Evolutionary conservation across 169 alveolate genomes (phyloP), one percentile per base, ranked within the genome.

Genomic region (Cryptosporidium sp.): DNA sequence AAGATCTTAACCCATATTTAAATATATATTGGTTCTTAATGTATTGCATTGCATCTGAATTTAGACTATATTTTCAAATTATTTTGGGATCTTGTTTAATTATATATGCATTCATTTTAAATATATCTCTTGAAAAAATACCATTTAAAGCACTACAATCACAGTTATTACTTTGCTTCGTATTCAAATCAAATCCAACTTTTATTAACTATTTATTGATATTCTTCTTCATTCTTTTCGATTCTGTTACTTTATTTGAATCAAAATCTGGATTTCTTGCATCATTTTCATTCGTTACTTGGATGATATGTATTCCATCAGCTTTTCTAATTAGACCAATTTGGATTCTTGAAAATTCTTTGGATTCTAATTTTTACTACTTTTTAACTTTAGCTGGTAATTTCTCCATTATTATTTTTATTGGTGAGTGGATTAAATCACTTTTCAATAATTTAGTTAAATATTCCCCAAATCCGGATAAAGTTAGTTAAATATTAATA

Each of bases 341-440:
- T 7, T 80, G 89, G 89, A 62, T 80, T 44, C 45, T 44, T 31
- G 70, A 80, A 60, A 62, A 80, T 39, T 18, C 67, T 39, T n/a
- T 65, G n/a, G 56, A 80, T 37, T 60, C 89, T 7, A 80, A 80
- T 51, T 18, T 62, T 12, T 62, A 29, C 37, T 80, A 80, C 68
- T 80, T 44, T 33, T 18, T 80, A 62, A 42, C 45, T 37, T 48
- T 62, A 29, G 37, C 37, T 37, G 75, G 73, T 3, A 35, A 80
- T 5, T 23, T 39, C 21, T 61, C 89, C 18, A 29, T 80, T 10
- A 1, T 80, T 16, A 18, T 80, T 12, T 61, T 80, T 29, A 62
- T 65, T 48, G 67, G 89, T 0, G 89, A 80, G n/a, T 80, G 89
- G 89, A 80, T 61, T n/a, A 73, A 73, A 39, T 35, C 62, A 31